A percentile compares a stretch with the other conserved stretches of the same genome.
These are phyloP conservation scores for Kwoniella heveanensis DNA, from an alignment of 768 basidiomycete species.

Conservation along the genomic window DNA sequence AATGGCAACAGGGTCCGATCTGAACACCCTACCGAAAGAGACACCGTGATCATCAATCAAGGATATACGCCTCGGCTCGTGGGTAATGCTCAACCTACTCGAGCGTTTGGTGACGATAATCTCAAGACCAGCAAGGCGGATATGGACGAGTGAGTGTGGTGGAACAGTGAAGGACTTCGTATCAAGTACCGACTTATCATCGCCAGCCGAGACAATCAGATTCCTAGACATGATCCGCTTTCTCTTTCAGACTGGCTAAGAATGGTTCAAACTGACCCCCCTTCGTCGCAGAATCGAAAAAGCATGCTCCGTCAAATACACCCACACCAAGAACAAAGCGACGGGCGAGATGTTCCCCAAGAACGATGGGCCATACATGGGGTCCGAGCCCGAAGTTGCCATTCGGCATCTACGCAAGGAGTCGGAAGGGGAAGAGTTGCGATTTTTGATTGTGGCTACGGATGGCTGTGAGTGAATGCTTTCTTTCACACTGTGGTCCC, in stretches of 20 bases:
- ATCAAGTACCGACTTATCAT: too few relatives aligned
- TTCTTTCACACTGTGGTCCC: too few relatives aligned
- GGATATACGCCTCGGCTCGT: conserved; percentile 27
- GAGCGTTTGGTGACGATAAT: conserved; percentile 32
- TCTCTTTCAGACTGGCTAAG: too few relatives aligned
- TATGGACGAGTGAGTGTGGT: neutral
- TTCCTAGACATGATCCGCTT: too few relatives aligned
- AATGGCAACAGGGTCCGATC: conserved; percentile 17
- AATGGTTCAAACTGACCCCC: too few relatives aligned
- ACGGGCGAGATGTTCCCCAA: conserved; percentile 1
- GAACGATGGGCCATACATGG: conserved; percentile 26
- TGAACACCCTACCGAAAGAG: conserved; percentile 27
- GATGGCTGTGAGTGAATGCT: conserved; percentile 34
- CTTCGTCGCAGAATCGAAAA: neutral
- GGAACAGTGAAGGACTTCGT: too few relatives aligned
- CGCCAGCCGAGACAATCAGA: too few relatives aligned
- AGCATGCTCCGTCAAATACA: neutral
- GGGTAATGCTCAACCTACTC: conserved; percentile 18
- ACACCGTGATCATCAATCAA: conserved; percentile 19
- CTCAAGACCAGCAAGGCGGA: conserved; percentile 28
- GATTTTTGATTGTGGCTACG: conserved; percentile 34
- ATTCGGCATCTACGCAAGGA: conserved; percentile 19
- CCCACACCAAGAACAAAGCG: neutral
- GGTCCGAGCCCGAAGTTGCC: conserved; percentile 31
- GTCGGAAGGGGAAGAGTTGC: conserved; percentile 25